A percentile compares a stretch with the other conserved stretches of the same genome.
Evolutionary conservation across 306 rosid species (phyloP).

Genomic region (Hippophae tibetana): DNA sequence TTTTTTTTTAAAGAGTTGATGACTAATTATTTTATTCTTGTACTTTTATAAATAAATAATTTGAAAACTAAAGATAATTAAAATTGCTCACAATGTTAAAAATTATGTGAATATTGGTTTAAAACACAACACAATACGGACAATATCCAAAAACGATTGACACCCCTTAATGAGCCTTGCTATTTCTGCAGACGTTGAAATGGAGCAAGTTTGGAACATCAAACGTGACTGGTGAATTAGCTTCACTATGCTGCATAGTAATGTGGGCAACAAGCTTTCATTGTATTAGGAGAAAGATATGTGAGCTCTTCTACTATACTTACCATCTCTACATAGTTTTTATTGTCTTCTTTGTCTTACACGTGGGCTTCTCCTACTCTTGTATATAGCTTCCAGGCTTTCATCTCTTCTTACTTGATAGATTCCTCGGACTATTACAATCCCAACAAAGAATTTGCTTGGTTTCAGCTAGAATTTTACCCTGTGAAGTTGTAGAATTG

Average conservation of each 20-base stretch:
- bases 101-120: too few species aligned
- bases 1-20: too few species aligned
- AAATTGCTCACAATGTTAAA: too few species aligned
- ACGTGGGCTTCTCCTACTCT: conserved; percentile 42
- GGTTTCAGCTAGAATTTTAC: conserved; percentile 49
- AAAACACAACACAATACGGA: too few species aligned
- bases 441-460: conserved; percentile 36
- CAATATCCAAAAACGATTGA: too few species aligned
- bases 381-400: conserved; percentile 61
- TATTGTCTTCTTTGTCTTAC: conserved; percentile 63
- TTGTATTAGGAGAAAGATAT: conserved; percentile 43
- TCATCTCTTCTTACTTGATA: conserved; percentile 72
- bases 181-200: conserved; percentile 37
- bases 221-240: conserved; percentile 57
- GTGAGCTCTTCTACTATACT: conserved; percentile 67
- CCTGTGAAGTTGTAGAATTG: conserved; percentile 57
- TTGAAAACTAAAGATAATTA: too few species aligned
- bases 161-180: too few species aligned
- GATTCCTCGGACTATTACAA: conserved; percentile 57
- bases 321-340: conserved; percentile 65
- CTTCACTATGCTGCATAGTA: conserved; percentile 44
- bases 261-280: conserved; percentile 61
- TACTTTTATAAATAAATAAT: too few species aligned
- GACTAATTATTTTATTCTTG: too few species aligned
- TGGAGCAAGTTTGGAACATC: conserved; percentile 48